phyloP scores from a whole-genome alignment of 2,329 filamentous ascomycete species.

The Aspergillus hiratsukae region DNA sequence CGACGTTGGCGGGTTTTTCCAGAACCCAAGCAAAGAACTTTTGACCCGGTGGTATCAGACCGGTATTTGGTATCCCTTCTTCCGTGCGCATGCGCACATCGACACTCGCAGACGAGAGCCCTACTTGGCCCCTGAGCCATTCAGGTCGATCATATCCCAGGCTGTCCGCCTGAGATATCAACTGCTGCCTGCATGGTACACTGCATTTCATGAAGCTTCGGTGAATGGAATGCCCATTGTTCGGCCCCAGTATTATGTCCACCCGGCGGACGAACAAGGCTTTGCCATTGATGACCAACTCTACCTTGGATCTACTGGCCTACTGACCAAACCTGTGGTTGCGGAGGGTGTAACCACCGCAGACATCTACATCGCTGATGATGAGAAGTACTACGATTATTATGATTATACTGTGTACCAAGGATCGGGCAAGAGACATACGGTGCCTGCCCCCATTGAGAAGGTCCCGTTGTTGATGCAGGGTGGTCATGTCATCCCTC shows the following conservation, averaged over 20 bases:
- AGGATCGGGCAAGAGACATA: slow-evolving; percentile 65
- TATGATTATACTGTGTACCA: slow-evolving; percentile 78
- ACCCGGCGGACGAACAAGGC: slow-evolving; percentile 79
- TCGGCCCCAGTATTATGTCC: slow-evolving; percentile 87
- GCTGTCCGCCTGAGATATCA: slow-evolving; percentile 85
- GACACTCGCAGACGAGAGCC: slow-evolving; percentile 92
- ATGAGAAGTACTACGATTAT: slow-evolving; percentile 92
- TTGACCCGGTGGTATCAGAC: slow-evolving; percentile 94
- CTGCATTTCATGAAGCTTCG: slow-evolving; percentile 87
- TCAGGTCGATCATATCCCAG: slow-evolving; percentile 79
- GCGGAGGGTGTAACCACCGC: slow-evolving; percentile 67
- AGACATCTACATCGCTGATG: slow-evolving; percentile 82
- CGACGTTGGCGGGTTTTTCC: slow-evolving; percentile 97
- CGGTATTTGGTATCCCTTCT: slow-evolving; percentile 96
- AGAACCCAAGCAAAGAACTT: slow-evolving; percentile 89
- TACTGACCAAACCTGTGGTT: slow-evolving; percentile 89
- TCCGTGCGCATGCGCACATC: slow-evolving; percentile 95
- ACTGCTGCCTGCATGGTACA: slow-evolving; percentile 92
- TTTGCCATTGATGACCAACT: slow-evolving; percentile 90
- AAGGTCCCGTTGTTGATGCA: slow-evolving; percentile 88
- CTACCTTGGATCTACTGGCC: slow-evolving; percentile 80
- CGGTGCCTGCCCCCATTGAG: slow-evolving; percentile 72
- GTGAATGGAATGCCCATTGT: slow-evolving; percentile 80
- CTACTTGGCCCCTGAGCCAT: slow-evolving; percentile 79
- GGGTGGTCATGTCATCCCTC: slow-evolving; percentile 85